Base-by-base conservation (phyloP, 2,329 filamentous ascomycete species). In the Aspergillus melleus region DNA sequence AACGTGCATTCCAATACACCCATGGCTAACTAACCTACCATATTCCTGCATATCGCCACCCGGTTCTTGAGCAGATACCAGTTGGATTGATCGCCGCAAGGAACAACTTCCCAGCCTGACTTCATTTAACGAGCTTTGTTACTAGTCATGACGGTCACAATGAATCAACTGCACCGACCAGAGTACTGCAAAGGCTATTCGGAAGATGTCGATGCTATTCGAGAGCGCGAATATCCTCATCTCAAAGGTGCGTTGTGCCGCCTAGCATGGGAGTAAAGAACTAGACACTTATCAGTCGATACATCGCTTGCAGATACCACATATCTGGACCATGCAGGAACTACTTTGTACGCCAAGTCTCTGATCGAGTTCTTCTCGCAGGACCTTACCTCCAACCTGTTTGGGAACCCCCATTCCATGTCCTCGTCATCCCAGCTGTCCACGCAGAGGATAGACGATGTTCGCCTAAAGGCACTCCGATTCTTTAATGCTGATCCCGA, bases 301-400 rank as follows among this genome's bases (percentile, higher is more conserved):
- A 9, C 16, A 12, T 10, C 26, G 26, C 26, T 22, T 53, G 16
- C 58, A 94, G 91, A 84, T 55, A 86, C 86, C 10, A 82, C 88
- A 51, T 98, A 97, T 74, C 88, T 98, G 58, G 94, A 98, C 69
- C 93, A 98, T 88, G 92, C 92, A 0, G 94, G 92, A n/a, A 91
- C 91, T n/a, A 94, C 93, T 0, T 81, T 90, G 1, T 91, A 90
- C 71, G 82, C 92, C 47, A 94, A 90, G 74, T 92, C 90, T 30
- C 77, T 95, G 24, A 88, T 98, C 74, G 89, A 94, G 65, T 81
- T 79, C 24, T 96, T 96, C 76, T 86, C 91, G 9, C 75, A 79
- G n/a, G 90, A 95, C 61, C 89, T 97, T 83, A 88, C 88, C 26
- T 81, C 84, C 4, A 90, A 88, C 67, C 80, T 98, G 0, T 92